Base-by-base conservation (phyloP, 2,329 filamentous ascomycete species). In the Cordyceps cateniannulata region DNA sequence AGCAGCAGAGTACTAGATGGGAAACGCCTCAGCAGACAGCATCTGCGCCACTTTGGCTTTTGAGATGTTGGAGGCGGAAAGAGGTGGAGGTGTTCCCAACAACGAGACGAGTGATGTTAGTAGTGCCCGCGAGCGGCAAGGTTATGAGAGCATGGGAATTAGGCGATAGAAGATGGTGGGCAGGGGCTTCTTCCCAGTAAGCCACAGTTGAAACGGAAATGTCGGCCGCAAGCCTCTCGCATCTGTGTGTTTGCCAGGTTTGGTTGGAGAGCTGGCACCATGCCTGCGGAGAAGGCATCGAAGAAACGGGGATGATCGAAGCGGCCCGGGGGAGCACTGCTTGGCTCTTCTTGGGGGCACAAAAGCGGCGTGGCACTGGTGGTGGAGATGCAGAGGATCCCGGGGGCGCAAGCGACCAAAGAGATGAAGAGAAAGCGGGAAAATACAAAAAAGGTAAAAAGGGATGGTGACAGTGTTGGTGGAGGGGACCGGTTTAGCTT, bases 41-140 rank as follows among this genome's bases (percentile, higher is more conserved):
- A 49, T 49, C 47, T 49, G 47, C 47, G 47, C 47, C 47, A 49
- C 47, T 29, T 49, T 49, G 47, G 47, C 47, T 49, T 49, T 49
- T 49, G 14, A 49, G 47, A 29, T 49, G 47, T 49, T 29, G 47
- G 47, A 29, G 47, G 25, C 47, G 25, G 47, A 49, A 49, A 49
- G 22, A 25, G 45, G 45, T 14, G 45, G 47, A 29, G 47, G 47
- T 49, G 47, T 25, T 16, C 25, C 25, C 25, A 49, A 29, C 47
- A 49, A 29, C 16, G 47, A 49, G 47, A 49, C 25, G 47, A 29
- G 16, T 49, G 47, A 29, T 49, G 47, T 29, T 29, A 25, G 47
- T 29, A 49, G 47, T 16, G 47, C 25, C 47, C 25, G 10, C 25
- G 18, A 49, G 16, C 22, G 47, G 24, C 25, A 49, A 16, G 24